Evolutionary conservation across 1,139 yeast species (phyloP), one percentile per base, ranked within the genome.

Genomic region (Lodderomyces metapsilosis): DNA sequence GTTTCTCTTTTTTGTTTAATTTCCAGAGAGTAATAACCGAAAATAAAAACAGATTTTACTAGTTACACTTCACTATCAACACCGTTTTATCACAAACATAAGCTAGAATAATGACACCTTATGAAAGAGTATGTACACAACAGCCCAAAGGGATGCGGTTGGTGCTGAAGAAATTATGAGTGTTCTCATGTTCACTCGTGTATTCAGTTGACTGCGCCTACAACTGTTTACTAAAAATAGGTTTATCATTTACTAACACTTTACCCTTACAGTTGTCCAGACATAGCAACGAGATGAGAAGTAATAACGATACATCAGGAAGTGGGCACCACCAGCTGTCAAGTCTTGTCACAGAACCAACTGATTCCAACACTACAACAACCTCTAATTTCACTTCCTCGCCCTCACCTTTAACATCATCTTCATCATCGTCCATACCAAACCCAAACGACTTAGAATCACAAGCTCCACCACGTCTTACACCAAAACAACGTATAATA

Each of bases 401-500:
- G 21, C 39, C 42, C 15, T 32, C 27, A 17, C 32, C 28, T 6
- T n/a, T 8, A 28, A 34, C 42, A 9, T 38, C 43, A 10, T 34
- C 44, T 12, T 27, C 43, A 10, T 39, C 45, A 5, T 23, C 44
- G 2, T 13, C 42, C 4, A 32, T 34, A 15, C 20, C 38, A 12
- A 7, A 37, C 11, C 11, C 23, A 8, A 22, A 32, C 22, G 36
- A 30, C 24, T 46, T 49, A 34, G 52, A 49, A 39, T 41, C 33
- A 28, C 53, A 49, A 37, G 10, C n/a, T 11, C 48, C 52, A 10
- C 40, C 46, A 11, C 43, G 51, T 27, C 44, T 54, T 37, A 58
- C 70, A 5, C 52, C 66, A 3, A 52, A 58, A 20, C 64, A 64
- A 44, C 52, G 76, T 25, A 53, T 66, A 25, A 45, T 60, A 44